Base-by-base conservation (phyloP, 2,329 filamentous ascomycete genomes). In the Pleomassaria siparia region DNA sequence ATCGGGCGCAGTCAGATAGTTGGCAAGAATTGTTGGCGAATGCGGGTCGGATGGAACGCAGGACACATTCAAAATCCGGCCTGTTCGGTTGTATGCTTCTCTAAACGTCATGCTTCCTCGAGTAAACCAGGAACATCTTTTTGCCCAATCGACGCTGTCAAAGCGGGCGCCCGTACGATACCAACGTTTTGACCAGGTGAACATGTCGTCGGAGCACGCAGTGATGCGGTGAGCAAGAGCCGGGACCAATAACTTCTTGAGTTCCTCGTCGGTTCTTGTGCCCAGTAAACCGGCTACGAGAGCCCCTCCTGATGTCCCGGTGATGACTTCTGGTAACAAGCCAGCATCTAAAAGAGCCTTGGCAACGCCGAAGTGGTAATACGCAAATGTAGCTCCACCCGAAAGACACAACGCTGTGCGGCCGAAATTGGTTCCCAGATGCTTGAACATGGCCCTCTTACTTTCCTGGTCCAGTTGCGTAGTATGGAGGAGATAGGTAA, bases 21-120 rank as follows among this genome's bases (percentile, higher is more conserved):
- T 99, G 64, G 90, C 90, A 7, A 99, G 79, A 55, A 99, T 96
- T 0, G 91, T 85, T 2, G 85, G 92, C 35, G 89, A 95, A 71
- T 99, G 91, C 15, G 92, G 94, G 67, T 99, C 94, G 0, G 92
- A 91, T 1, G 94, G 94, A 1, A 99, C 90, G 69, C 94, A 99
- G 5, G 89, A 90, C 9, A 99, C 91, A 70, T 99, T 99, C 42
- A 99, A 79, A 52, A 97, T 94, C 16, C 94, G 87, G 0, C 94
- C 94, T 0, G 94, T 97, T 40, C 91, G 83, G 71, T 95, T 85
- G 69, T 95, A 97, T 2, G 94, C 94, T 74, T 99, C 94, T 46
- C 86, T 84, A 69, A 99, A 99, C 0, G 94, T 99, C 77, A 92
- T 87, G 33, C 88, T 95, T 25, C 94, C 94, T 57, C 85, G 82